Base-by-base conservation (phyloP, 2,329 filamentous ascomycete genomes). In the Trichoderma atrobrunneum region DNA sequence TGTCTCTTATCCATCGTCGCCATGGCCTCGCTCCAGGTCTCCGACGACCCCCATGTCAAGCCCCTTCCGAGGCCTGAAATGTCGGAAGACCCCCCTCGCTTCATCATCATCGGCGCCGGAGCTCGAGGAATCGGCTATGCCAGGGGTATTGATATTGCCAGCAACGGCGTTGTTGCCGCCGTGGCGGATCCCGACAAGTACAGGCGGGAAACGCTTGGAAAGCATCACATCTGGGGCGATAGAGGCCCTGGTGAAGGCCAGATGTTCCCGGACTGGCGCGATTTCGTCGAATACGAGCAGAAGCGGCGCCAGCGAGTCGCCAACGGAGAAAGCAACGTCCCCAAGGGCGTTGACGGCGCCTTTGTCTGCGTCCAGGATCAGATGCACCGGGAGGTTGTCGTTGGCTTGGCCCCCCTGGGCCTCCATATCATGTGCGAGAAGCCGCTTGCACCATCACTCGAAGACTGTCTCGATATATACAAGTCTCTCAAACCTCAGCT, bases 401-500 rank as follows among this genome's bases (percentile, higher is more conserved):
- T 91, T 57, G 92, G 89, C 1, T 86, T 97, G 67, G 91, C 92
- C 1, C 88, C 88, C 14, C 82, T 91, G 84, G 79, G 88, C 3
- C 83, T 98, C 62, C 94, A 98, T 80, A 90, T 98, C 74, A 93
- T 98, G 86, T 97, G 94, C 80, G 96, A 99, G 85, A 99, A 99
- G 83, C 96, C 96, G 3, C 84, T 99, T 69, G 93, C 94, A 0
- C 94, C 93, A 26, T 92, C 89, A 0, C 84, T 98, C 32, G 81
- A 86, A 21, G 94, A 96, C 77, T 98, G 94, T 78, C 84, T 97
- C 43, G 85, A 85, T 57, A 95, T 97, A 77, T 93, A 90, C 80
- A 82, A 83, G 63, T 86, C 90, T 1, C 79, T 93, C 74, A 79
- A 82, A 16, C 79, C 81, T 7, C 76, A 74, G 1, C 73, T 76